Conservation (phyloP, 2,329 filamentous ascomycete genomes). For the Fonsecaea monophora region DNA sequence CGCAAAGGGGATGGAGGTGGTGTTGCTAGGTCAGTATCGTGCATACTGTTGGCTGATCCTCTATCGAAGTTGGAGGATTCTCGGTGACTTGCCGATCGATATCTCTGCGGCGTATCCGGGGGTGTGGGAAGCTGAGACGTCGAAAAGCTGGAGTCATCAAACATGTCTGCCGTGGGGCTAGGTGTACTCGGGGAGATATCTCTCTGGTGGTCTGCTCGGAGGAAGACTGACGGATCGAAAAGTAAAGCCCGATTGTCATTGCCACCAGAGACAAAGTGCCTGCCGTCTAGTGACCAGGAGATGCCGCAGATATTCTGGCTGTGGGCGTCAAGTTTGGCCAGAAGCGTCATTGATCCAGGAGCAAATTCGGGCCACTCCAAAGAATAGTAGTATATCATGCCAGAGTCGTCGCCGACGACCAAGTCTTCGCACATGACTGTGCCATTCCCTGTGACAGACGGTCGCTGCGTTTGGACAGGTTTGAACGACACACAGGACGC, state of each 20-base stretch:
- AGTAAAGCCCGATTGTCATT: conserved; percentile 91
- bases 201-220: conserved; percentile 42
- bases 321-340: conserved; percentile 79
- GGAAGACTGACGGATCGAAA: conserved; percentile 71
- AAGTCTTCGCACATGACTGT: conserved; percentile 75
- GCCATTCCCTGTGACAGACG: conserved; percentile 57
- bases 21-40: conserved; percentile 11
- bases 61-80: not conserved
- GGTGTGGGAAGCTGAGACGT: conserved; percentile 18
- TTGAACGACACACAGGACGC: conserved; percentile 85
- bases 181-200: conserved; percentile 14
- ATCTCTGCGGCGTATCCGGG: conserved; percentile 23
- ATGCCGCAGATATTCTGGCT: conserved; percentile 91
- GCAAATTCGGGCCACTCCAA: conserved; percentile 74
- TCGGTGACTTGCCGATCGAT: not conserved
- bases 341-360: conserved; percentile 72
- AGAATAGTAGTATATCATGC: conserved; percentile 84
- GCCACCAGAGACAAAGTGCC: conserved; percentile 81
- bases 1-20: conserved; percentile 23
- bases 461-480: conserved; percentile 62
- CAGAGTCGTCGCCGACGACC: conserved; percentile 81
- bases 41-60: not conserved
- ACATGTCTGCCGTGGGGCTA: conserved; percentile 2
- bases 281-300: conserved; percentile 81
- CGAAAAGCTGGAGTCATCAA: not conserved